Evolutionary conservation across 1,284 basidiomycete species (phyloP).

Genomic region (Heterobasidion annosum): DNA sequence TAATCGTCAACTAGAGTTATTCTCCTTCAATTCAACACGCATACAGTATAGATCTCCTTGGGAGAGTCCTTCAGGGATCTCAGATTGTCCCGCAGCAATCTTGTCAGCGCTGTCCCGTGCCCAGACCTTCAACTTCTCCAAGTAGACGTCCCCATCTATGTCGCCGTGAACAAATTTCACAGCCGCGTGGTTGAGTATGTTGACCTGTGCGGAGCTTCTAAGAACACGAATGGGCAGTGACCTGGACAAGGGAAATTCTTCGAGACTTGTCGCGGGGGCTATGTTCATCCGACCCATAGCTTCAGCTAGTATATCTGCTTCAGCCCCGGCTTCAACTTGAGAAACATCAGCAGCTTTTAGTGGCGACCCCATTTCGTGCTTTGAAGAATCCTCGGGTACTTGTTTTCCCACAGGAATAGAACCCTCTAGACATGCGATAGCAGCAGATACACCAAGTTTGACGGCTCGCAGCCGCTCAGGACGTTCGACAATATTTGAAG

Average conservation of each 20-base stretch:
- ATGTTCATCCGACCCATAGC: slow-evolving; percentile 52
- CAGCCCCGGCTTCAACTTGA: neutral
- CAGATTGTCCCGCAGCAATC: slow-evolving; percentile 57
- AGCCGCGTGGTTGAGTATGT: slow-evolving; percentile 52
- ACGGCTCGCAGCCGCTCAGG: slow-evolving; percentile 84
- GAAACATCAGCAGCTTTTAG: neutral
- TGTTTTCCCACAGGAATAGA: neutral
- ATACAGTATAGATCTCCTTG: slow-evolving; percentile 83
- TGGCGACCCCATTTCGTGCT: neutral
- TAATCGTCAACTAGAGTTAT: slow-evolving; percentile 3
- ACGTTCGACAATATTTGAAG: slow-evolving; percentile 75
- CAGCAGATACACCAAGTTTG: slow-evolving; percentile 70
- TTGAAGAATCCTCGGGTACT: neutral
- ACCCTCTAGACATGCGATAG: slow-evolving; percentile 63
- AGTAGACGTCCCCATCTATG: slow-evolving; percentile 57
- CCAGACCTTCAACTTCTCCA: slow-evolving; percentile 55
- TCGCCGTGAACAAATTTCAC: slow-evolving; percentile 72
- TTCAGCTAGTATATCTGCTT: slow-evolving; percentile 41
- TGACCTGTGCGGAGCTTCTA: slow-evolving; percentile 41
- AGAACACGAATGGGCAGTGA: slow-evolving; percentile 31
- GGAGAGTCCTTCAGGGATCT: slow-evolving; percentile 68
- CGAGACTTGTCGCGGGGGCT: slow-evolving; percentile 10
- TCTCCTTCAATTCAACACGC: slow-evolving; percentile 19
- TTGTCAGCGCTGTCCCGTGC: slow-evolving; percentile 56
- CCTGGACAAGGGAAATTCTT: slow-evolving; percentile 7